Evolutionary conservation across 257 asterid genomes (phyloP).

Genomic region (Solanum peruvianum): DNA sequence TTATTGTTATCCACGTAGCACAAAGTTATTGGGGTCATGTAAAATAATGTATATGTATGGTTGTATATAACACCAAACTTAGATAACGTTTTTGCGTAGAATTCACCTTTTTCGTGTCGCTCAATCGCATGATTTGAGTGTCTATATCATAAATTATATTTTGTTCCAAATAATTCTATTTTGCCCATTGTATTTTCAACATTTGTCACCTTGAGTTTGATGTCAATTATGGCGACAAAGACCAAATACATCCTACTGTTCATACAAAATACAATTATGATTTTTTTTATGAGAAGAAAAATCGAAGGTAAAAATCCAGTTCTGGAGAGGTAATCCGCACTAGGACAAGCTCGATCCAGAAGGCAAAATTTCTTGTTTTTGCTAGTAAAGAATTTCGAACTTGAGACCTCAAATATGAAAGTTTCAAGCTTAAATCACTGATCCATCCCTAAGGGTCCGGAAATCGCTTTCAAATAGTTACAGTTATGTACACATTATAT

Average conservation of each 20-base stretch:
- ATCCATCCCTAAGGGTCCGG: too few relatives aligned
- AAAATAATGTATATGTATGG: neutral
- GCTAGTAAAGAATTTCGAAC: too few relatives aligned
- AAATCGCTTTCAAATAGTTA: neutral
- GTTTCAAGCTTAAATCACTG: too few relatives aligned
- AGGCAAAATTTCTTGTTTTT: accelerated
- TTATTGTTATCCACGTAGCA: neutral
- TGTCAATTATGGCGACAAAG: neutral
- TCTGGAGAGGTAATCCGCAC: too few relatives aligned
- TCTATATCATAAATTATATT: neutral
- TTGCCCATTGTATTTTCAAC: neutral
- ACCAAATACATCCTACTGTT: neutral
- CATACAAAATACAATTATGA: neutral
- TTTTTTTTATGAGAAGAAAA: too few relatives aligned
- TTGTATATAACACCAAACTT: neutral
- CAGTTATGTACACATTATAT: neutral
- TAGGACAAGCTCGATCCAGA: too few relatives aligned
- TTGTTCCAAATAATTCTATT: neutral
- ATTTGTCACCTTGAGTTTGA: neutral
- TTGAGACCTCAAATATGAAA: accelerated
- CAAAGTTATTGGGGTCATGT: neutral
- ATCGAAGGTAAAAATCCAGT: accelerated
- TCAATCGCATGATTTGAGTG: neutral
- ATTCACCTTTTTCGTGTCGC: neutral
- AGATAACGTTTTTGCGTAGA: neutral